Percentiles rank a stretch among this genome's conserved stretches.
These are phyloP conservation scores for Ogataea corticis DNA, from an alignment of 805 yeast species.

Conservation along the genomic window DNA sequence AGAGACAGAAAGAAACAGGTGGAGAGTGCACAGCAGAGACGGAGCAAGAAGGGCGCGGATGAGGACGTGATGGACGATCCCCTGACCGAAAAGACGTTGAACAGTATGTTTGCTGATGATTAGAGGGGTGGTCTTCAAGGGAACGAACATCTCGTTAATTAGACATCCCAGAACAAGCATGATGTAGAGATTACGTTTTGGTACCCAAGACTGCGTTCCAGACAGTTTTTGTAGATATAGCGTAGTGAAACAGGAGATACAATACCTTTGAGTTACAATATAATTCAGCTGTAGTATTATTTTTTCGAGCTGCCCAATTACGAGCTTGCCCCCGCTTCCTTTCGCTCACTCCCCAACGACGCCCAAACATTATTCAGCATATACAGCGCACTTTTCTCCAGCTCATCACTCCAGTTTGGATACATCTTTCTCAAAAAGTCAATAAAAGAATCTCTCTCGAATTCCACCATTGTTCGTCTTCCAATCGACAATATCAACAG, in stretches of 20 bases:
- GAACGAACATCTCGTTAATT: too few relatives aligned
- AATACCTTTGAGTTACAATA: too few relatives aligned
- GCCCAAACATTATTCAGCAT: constrained; percentile 27
- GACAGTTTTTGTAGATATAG: too few relatives aligned
- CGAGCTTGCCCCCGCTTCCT: too few relatives aligned
- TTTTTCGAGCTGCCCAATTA: too few relatives aligned
- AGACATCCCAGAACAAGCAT: too few relatives aligned
- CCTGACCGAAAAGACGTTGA: constrained; percentile 65
- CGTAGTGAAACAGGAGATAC: too few relatives aligned
- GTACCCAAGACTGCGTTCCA: too few relatives aligned
- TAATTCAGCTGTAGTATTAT: too few relatives aligned
- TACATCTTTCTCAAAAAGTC: constrained; percentile 28
- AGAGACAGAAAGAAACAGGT: constrained; percentile 53
- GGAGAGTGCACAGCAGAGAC: constrained; percentile 53
- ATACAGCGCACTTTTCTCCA: constrained; percentile 27
- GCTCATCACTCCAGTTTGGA: constrained; percentile 32
- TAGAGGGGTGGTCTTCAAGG: too few relatives aligned
- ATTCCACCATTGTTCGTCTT: constrained; percentile 29
- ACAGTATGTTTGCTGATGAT: constrained; percentile 53
- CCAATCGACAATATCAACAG: constrained; percentile 31
- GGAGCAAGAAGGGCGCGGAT: constrained; percentile 30
- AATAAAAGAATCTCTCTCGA: constrained; percentile 26
- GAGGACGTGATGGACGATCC: constrained; percentile 70
- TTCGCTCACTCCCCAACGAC: neutral
- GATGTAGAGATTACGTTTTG: constrained; percentile 5